Percentiles rank a stretch among this genome's conserved stretches.
Conservation (phyloP, 2,329 filamentous ascomycete species). For the Diaporthe batatas region DNA sequence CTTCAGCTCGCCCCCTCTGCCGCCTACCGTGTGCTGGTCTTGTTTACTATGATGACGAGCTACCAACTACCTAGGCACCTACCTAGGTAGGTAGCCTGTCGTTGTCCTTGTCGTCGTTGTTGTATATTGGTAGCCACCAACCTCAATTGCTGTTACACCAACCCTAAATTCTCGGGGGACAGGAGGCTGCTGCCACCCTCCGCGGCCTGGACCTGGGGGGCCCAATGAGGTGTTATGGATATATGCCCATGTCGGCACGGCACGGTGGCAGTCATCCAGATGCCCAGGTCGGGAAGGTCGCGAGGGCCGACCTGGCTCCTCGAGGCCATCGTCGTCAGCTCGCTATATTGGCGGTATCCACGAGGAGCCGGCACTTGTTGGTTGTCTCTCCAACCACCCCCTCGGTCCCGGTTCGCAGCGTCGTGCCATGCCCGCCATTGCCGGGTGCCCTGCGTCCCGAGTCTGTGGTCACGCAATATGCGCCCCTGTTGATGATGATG, state of each 20-base stretch:
- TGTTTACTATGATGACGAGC: background rate
- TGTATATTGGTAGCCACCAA: too few relatives aligned
- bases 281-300: slow-evolving; percentile 30
- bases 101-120: background rate
- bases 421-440: slow-evolving; percentile 18
- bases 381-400: too few relatives aligned
- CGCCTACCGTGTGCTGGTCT: background rate
- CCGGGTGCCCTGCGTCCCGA: slow-evolving; percentile 18
- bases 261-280: slow-evolving; percentile 30
- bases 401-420: slow-evolving; percentile 13
- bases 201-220: slow-evolving; percentile 17
- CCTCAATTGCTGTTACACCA: slow-evolving; percentile 3
- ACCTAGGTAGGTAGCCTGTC: too few relatives aligned
- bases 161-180: background rate
- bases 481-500: slow-evolving; percentile 32
- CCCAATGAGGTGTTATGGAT: slow-evolving; percentile 34
- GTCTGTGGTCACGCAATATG: slow-evolving; percentile 28
- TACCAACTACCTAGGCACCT: too few relatives aligned
- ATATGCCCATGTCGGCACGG: slow-evolving; percentile 30
- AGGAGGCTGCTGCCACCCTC: slow-evolving; percentile 29
- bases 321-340: slow-evolving; percentile 30
- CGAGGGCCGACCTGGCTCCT: slow-evolving; percentile 1
- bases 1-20: background rate
- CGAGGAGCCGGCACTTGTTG: slow-evolving; percentile 7
- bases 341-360: slow-evolving; percentile 3